These are phyloP conservation scores for Linum tenue DNA, from an alignment of 345 rosid species.

Conservation along the genomic window DNA sequence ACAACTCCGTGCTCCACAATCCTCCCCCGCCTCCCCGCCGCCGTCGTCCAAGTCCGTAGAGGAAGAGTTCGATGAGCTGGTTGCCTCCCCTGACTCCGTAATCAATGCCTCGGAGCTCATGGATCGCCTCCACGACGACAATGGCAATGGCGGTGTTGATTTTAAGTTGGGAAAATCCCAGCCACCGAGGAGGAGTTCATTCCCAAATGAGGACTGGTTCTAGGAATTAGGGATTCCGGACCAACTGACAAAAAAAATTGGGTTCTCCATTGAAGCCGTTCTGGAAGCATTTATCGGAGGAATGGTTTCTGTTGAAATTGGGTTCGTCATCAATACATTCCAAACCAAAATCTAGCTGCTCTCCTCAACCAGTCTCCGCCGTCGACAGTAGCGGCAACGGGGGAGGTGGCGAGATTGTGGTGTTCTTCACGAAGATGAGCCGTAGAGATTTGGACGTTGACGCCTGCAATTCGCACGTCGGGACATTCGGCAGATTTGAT, in stretches of 20 bases:
- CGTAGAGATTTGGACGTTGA: too few relatives aligned
- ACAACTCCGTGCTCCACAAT: conserved; percentile 60
- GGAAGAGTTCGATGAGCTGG: conserved; percentile 17
- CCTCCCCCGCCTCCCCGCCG: conserved; percentile 27
- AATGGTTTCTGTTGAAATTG: conserved; percentile 48
- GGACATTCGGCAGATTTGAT: too few relatives aligned
- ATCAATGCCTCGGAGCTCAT: conserved; percentile 95
- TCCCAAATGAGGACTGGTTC: too few relatives aligned
- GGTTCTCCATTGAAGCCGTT: conserved; percentile 36
- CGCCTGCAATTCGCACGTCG: too few relatives aligned
- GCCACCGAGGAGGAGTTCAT: conserved; percentile 9
- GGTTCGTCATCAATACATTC: conserved; percentile 26
- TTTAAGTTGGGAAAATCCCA: conserved; percentile 19
- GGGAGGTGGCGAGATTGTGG: conserved; percentile 26
- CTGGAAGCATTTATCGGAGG: conserved; percentile 72
- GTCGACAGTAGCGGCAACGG: too few relatives aligned
- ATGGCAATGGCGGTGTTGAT: too few relatives aligned
- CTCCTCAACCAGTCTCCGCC: too few relatives aligned
- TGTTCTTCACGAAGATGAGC: conserved; percentile 62
- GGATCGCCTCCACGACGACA: conserved; percentile 80
- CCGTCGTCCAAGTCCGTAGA: conserved; percentile 12
- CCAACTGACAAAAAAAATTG: conserved; percentile 26
- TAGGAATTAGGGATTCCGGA: conserved; percentile 16
- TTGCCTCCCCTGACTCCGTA: conserved; percentile 60
- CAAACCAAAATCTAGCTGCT: too few relatives aligned